A percentile compares a stretch with the other conserved stretches of the same genome.
Conservation (phyloP, 768 basidiomycete genomes). For the Serendipita sp. region DNA sequence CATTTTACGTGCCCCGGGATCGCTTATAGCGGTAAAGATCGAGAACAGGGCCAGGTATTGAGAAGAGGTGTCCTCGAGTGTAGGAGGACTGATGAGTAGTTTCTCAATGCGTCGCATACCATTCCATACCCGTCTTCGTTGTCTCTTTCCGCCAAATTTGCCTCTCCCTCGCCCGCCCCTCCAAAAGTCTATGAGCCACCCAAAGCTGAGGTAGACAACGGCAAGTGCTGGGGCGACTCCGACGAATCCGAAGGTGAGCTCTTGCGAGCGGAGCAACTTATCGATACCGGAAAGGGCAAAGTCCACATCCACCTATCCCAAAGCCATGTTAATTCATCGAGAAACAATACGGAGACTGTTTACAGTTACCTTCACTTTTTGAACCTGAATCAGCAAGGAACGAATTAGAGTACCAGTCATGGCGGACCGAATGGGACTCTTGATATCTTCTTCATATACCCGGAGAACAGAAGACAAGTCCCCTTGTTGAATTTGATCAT, state of each 20-base stretch:
- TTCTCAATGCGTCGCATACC: constrained; percentile 37
- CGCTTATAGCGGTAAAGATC: not conserved
- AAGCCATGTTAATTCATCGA: constrained; percentile 1
- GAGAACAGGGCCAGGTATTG: not conserved
- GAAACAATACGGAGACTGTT: constrained; percentile 8
- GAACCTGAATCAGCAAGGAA: constrained; percentile 78
- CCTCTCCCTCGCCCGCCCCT: constrained; percentile 32
- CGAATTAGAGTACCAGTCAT: constrained; percentile 67
- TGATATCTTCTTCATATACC: constrained; percentile 86
- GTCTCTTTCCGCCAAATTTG: constrained; percentile 40
- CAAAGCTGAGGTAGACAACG: constrained; percentile 52
- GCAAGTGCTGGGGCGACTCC: constrained; percentile 83
- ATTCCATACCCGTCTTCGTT: constrained; percentile 44
- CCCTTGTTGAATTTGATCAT: constrained; percentile 50
- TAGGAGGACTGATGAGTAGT: constrained; percentile 6
- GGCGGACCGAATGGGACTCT: constrained; percentile 67
- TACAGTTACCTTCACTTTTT: constrained; percentile 72
- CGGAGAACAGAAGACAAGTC: constrained; percentile 76
- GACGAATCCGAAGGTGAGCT: constrained; percentile 91
- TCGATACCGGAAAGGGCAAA: constrained; percentile 84
- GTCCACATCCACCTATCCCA: constrained; percentile 68
- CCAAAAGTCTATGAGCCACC: constrained; percentile 36
- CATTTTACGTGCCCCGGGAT: not conserved
- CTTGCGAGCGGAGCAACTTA: constrained; percentile 82
- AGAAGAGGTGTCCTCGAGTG: not conserved